Base-by-base conservation (phyloP, 1,284 basidiomycete genomes). In the Sanguinoderma infundibulare region DNA sequence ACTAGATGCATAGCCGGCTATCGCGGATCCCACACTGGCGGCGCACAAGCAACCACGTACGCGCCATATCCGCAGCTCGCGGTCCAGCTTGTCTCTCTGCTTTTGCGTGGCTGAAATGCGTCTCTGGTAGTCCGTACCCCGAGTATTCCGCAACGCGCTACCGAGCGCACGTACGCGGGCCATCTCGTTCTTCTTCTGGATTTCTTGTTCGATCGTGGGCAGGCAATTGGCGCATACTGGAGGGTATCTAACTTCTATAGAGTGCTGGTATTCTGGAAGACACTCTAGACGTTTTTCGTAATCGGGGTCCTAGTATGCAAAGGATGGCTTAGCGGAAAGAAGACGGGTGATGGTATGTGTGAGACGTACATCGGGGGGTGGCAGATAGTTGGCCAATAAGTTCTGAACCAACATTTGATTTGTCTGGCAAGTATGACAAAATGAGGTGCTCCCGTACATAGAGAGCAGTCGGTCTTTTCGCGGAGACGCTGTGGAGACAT, bases 321-420 rank as follows among this genome's bases (percentile, higher is more conserved):
- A 36, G 30, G 34, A 32, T 14, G 14, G 20, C 8, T 30, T 35
- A 22, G 32, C n/a, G 30, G 35, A 12, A 32, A 36, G 20, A 8
- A 40, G 44, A 38, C 34, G 34, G 35, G 50, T 22, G 30, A 36
- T 22, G 53, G 17, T 39, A 8, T 17, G n/a, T 36, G 24, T 35
- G 36, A n/a, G 49, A 77, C 83, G 70, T 72, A 86, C 92, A 71
- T 81, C 80, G 17, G 80, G 84, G 59, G 79, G 77, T 52, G 95
- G 94, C 0, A 96, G 83, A 72, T 96, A 98, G 67, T 92, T 95
- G 5, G 94, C 92, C 30, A 97, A 78, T 56, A 98, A 82, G 73
- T 95, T 93, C 64, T 94, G 81, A 55, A 95, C 81, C 32, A 98
- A 83, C 75, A 87, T 90, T 72, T 97, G 93, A 75, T 97, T 97